Conservation (phyloP, 2,329 filamentous ascomycete species). For the Sphaerostilbella broomeana region DNA sequence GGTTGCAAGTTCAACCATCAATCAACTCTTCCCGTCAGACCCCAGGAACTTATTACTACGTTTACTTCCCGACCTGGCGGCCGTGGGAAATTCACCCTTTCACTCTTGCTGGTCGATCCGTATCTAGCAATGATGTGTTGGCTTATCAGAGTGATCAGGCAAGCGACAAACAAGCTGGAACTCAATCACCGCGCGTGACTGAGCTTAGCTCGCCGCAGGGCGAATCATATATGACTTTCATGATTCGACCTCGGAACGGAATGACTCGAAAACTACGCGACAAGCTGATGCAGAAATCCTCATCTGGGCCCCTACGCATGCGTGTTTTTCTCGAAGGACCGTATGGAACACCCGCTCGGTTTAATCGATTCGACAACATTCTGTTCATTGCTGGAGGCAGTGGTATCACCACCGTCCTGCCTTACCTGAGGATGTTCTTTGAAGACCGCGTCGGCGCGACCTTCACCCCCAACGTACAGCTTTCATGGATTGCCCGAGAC, state of each 20-base stretch:
- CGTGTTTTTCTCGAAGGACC: slow-evolving; percentile 31
- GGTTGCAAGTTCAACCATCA: slow-evolving; percentile 26
- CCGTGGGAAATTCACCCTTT: slow-evolving; percentile 39
- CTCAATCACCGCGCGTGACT: slow-evolving; percentile 6
- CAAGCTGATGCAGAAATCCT: slow-evolving; percentile 13
- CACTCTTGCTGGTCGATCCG: slow-evolving; percentile 26
- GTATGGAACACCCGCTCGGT: slow-evolving; percentile 27
- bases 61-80: slow-evolving; percentile 29
- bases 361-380: slow-evolving; percentile 25
- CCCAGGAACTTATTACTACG: slow-evolving; percentile 34
- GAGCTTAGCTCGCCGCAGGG: slow-evolving; percentile 1
- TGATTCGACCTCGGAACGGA: slow-evolving; percentile 31
- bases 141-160: slow-evolving; percentile 10
- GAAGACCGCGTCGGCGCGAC: slow-evolving; percentile 12
- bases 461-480: slow-evolving; percentile 17
- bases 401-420: slow-evolving; percentile 30
- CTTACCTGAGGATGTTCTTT: slow-evolving; percentile 24
- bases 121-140: background rate
- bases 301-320: slow-evolving; percentile 15
- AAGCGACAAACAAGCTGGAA: slow-evolving; percentile 17
- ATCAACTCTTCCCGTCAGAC: slow-evolving; percentile 23
- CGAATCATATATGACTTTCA: slow-evolving; percentile 25
- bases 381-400: slow-evolving; percentile 33
- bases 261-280: slow-evolving; percentile 28
- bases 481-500: slow-evolving; percentile 30